phyloP scores from a whole-genome alignment of 495 filamentous ascomycete genomes.

The Glutinoglossum americanum region DNA sequence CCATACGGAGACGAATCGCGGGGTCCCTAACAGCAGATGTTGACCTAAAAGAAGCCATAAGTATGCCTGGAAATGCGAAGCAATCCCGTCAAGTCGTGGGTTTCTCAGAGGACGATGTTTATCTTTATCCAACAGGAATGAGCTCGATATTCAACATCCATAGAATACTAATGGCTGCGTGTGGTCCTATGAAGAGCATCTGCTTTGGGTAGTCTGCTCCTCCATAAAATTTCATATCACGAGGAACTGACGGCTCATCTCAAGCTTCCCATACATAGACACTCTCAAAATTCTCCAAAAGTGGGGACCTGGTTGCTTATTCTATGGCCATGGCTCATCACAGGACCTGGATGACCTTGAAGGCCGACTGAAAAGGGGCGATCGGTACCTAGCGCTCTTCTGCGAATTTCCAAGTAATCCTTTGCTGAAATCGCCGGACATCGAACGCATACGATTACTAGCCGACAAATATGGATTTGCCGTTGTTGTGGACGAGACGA shows the following conservation, averaged over 20 bases:
- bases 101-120: constrained; percentile 75
- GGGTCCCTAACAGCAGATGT: constrained; percentile 58
- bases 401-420: constrained; percentile 93
- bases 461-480: constrained; percentile 76
- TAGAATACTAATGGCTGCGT: constrained; percentile 38
- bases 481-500: constrained; percentile 85
- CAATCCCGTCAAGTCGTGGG: constrained; percentile 27
- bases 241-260: constrained; percentile 15
- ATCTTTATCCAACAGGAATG: constrained; percentile 78
- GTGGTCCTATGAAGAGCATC: constrained; percentile 41
- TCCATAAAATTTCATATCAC: constrained; percentile 2
- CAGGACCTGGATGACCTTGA: constrained; percentile 80
- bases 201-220: constrained; percentile 32
- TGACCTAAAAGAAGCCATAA: constrained; percentile 42
- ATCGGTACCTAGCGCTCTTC: constrained; percentile 67
- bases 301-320: constrained; percentile 76
- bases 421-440: constrained; percentile 62
- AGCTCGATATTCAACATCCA: constrained; percentile 83
- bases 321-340: constrained; percentile 68
- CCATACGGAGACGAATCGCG: constrained; percentile 70
- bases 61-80: constrained; percentile 17
- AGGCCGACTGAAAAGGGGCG: constrained; percentile 41
- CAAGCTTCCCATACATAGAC: constrained; percentile 85
- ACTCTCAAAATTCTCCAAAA: constrained; percentile 89
- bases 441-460: constrained; percentile 53